These are phyloP conservation scores for Dalbergia cochinchinensis DNA, from an alignment of 306 rosid genomes.

Conservation along the genomic window DNA sequence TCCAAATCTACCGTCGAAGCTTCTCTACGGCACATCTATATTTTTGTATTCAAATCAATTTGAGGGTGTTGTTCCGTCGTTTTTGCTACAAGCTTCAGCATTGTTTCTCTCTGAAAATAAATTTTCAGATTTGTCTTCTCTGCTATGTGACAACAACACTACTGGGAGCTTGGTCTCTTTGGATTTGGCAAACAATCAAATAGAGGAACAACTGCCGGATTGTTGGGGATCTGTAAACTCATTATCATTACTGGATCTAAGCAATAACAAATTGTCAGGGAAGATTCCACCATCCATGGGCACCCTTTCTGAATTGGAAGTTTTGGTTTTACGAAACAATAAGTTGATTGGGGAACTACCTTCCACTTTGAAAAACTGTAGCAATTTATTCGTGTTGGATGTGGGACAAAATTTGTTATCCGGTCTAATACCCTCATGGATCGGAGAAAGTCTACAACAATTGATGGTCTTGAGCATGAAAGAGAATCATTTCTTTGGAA, in stretches of 20 bases:
- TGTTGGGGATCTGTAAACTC: conserved; percentile 20
- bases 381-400: neutral
- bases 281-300: conserved; percentile 33
- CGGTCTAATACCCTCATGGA: conserved; percentile 20
- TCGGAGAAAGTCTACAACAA: conserved; percentile 9
- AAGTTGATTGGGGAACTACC: conserved; percentile 35
- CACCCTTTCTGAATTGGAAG: neutral
- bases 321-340: conserved; percentile 29
- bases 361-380: conserved; percentile 12
- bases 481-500: neutral
- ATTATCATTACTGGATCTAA: conserved; percentile 2
- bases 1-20: neutral
- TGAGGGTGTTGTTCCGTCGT: neutral
- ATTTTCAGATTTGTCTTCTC: conserved; percentile 3
- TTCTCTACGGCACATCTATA: accelerated
- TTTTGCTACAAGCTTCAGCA: neutral
- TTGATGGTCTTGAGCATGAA: conserved; percentile 17
- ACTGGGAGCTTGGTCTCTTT: neutral
- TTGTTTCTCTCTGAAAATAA: neutral
- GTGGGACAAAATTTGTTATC: neutral
- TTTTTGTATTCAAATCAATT: conserved; percentile 20
- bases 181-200: conserved; percentile 29
- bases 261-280: conserved; percentile 18
- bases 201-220: conserved; percentile 15
- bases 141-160: neutral